phyloP scores from a whole-genome alignment of 2,329 filamentous ascomycete species.

The Elsinoe ampelina region DNA sequence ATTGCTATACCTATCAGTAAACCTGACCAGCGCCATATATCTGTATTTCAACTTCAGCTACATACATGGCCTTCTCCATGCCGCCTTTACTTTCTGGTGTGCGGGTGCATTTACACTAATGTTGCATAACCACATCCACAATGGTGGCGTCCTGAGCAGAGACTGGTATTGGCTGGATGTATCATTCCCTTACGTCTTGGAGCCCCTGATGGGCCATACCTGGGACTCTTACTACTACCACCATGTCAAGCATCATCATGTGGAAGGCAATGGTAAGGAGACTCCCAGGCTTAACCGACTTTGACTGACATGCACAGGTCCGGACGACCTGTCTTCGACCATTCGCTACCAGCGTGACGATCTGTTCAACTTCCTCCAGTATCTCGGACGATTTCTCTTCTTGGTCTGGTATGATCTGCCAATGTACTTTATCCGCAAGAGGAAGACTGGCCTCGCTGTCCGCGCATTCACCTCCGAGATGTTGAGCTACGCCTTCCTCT shows the following conservation, averaged over 20 bases:
- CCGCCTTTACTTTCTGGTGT: conserved; percentile 57
- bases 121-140: conserved; percentile 80
- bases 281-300: neutral
- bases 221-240: conserved; percentile 83
- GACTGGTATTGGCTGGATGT: conserved; percentile 49
- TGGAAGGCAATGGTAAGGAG: conserved; percentile 57
- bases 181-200: conserved; percentile 62
- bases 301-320: conserved; percentile 31
- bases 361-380: conserved; percentile 56
- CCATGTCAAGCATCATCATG: conserved; percentile 77
- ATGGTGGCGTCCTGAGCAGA: conserved; percentile 56
- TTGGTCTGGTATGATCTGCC: conserved; percentile 68
- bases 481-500: conserved; percentile 45
- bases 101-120: conserved; percentile 68
- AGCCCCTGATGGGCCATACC: conserved; percentile 72
- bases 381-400: conserved; percentile 64
- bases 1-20: conserved; percentile 59
- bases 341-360: conserved; percentile 67
- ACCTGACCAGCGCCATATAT: conserved; percentile 57
- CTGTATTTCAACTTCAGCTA: conserved; percentile 49
- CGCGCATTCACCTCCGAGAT: conserved; percentile 55
- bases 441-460: conserved; percentile 45
- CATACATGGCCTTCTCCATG: neutral
- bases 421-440: conserved; percentile 59
- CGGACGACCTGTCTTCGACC: conserved; percentile 65